Conservation (phyloP, 257 asterid species). For the Fraxinus excelsior region DNA sequence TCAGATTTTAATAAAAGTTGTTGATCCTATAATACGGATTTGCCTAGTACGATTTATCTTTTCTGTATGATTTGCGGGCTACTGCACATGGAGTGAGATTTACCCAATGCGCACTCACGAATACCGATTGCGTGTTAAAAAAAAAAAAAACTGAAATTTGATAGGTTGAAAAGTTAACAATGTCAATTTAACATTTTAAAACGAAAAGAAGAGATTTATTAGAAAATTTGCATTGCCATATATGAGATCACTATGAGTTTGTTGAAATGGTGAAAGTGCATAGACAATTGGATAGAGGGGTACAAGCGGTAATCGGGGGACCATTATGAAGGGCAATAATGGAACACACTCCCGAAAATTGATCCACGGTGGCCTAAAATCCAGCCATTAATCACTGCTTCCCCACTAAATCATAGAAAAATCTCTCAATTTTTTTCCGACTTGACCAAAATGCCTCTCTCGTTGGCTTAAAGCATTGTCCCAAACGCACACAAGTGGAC, state of each 20-base stretch:
- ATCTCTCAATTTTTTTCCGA: constrained; percentile 18
- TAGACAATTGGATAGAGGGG: constrained; percentile 12
- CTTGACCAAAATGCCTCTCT: constrained; percentile 18
- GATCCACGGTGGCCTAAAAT: constrained; percentile 35
- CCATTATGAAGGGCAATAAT: constrained; percentile 48
- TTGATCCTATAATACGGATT: too few relatives aligned
- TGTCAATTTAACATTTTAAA: too few relatives aligned
- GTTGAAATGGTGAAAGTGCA: constrained; percentile 17
- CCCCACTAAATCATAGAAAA: constrained; percentile 38
- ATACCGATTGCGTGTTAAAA: too few relatives aligned
- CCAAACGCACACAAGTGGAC: not conserved
- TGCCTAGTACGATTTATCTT: too few relatives aligned
- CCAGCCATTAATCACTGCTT: constrained; percentile 38
- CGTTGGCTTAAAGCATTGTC: constrained; percentile 31
- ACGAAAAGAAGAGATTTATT: not conserved
- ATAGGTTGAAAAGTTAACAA: too few relatives aligned
- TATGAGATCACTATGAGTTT: constrained; percentile 8
- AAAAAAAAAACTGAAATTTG: too few relatives aligned
- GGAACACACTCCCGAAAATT: constrained; percentile 37
- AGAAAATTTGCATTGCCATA: not conserved
- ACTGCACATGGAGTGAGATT: too few relatives aligned
- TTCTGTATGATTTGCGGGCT: too few relatives aligned
- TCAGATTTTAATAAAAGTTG: too few relatives aligned
- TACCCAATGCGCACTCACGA: too few relatives aligned
- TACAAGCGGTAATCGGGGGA: constrained; percentile 28